Conservation (phyloP, 164 flowering plant genomes). For the Stephania yunnanensis region DNA sequence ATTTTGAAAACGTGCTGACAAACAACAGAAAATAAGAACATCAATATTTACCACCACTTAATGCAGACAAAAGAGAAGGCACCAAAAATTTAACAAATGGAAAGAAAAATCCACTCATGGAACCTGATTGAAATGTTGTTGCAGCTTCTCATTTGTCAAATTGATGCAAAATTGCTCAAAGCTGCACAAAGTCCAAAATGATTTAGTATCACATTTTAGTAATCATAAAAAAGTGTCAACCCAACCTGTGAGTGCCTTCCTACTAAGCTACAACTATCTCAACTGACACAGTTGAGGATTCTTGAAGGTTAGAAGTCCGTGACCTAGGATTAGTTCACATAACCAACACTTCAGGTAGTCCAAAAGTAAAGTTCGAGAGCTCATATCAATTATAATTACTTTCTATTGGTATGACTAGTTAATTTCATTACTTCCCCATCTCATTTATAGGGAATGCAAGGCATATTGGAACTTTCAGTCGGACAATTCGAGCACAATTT, state of each 20-base stretch:
- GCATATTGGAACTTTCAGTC: not conserved
- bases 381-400: not conserved
- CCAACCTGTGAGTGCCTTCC: not conserved
- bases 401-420: too few relatives aligned
- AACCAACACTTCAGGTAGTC: not conserved
- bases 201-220: not conserved
- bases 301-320: not conserved
- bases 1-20: slow-evolving; percentile 94
- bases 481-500: too few relatives aligned
- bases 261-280: not conserved
- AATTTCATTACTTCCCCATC: not conserved
- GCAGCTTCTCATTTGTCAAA: slow-evolving; percentile 98
- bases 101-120: slow-evolving; percentile 10
- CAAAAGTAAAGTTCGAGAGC: not conserved
- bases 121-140: slow-evolving; percentile 99
- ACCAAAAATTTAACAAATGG: not conserved
- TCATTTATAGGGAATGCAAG: not conserved
- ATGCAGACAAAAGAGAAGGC: not conserved
- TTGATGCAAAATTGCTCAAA: slow-evolving; percentile 99
- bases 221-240: not conserved
- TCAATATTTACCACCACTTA: not conserved
- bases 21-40: slow-evolving; percentile 13
- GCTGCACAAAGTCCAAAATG: slow-evolving; percentile 35
- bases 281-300: not conserved
- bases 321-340: not conserved